phyloP scores from a whole-genome alignment of 805 yeast genomes.

The Wickerhamomyces mucosus region DNA sequence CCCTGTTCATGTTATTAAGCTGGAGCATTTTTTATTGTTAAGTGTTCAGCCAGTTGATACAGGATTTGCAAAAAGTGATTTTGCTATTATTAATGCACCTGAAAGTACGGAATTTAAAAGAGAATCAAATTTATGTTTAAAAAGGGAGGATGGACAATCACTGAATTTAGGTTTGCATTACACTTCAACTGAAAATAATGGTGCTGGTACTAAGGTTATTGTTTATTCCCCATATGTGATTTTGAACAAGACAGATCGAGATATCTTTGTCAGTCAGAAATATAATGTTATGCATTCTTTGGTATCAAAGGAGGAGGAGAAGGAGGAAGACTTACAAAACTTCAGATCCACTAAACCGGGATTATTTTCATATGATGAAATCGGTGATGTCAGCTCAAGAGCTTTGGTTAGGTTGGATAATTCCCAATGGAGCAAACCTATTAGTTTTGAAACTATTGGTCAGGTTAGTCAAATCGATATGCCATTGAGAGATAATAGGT shows the following conservation, averaged over 20 bases:
- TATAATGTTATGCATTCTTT: constrained; percentile 42
- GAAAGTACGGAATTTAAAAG: constrained; percentile 41
- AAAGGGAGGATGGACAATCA: constrained; percentile 56
- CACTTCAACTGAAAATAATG: constrained; percentile 36
- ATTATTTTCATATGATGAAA: constrained; percentile 76
- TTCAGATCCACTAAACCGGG: constrained; percentile 41
- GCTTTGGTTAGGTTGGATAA: constrained; percentile 59
- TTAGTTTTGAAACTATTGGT: constrained; percentile 87
- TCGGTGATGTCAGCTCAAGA: constrained; percentile 49
- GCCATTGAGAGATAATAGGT: constrained; percentile 37
- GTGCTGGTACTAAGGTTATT: constrained; percentile 54
- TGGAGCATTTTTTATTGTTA: constrained; percentile 60
- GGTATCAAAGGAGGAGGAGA: constrained; percentile 22
- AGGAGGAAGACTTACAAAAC: background rate
- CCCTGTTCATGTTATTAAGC: constrained; percentile 71
- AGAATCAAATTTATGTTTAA: constrained; percentile 44
- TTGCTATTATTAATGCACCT: constrained; percentile 59
- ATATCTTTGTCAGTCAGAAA: constrained; percentile 45
- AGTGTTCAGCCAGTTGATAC: constrained; percentile 57
- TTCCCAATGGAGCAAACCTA: constrained; percentile 60
- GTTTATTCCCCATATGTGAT: constrained; percentile 82
- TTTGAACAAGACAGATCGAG: constrained; percentile 69
- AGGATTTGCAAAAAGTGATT: constrained; percentile 57
- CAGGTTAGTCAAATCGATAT: constrained; percentile 53
- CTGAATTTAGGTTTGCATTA: constrained; percentile 60